Evolutionary conservation across 129 eudicot species (phyloP), one percentile per base, ranked within the genome.

Genomic region (Ambrosia artemisiifolia): DNA sequence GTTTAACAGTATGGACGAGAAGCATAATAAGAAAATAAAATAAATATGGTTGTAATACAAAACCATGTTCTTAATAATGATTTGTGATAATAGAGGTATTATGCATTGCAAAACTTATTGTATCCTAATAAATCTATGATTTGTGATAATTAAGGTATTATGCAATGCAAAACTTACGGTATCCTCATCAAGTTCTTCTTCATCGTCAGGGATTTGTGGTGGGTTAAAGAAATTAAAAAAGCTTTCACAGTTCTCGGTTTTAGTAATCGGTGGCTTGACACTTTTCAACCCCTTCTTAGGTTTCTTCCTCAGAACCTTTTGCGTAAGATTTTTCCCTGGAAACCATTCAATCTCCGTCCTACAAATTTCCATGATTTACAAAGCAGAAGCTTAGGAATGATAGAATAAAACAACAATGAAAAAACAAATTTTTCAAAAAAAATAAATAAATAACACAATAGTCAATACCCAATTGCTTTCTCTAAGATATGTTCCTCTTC

Each of bases 311-410:
- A 90, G 75, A 61, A 90, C 83, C 85, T 95, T 95, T 47, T 90
- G 94, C 0, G 97, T 90, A 85, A 90, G 76, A 69, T 88, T 86
- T 66, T 95, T 95, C 49, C 99, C 97, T 3, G 99, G 91, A 74
- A 54, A 77, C 99, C 99, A 90, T 30, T 95, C 97, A 57, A 95
- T 95, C 70, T 88, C 96, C 65, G 96, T 95, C 86, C 98, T 93
- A 75, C 61, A 89, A 55, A 69, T 12, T 20, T 62, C 36, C 44
- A 63, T 8, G 13, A 56, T 51, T 28, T 20, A 17, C 30, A 57
- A 42, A 75, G 28, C 33, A 63, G 51, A 70, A 18, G 12, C 38
- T 34, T 17, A 60, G 44, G 46, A 57, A 57, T 55, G 8, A 7
- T 8, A 46, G 42, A 10, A 53, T 24, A 66, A 55, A 5, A 33